Percentiles rank a stretch among this genome's conserved stretches.
Conservation (phyloP, 352 stramenopile genomes). For the Paralagenidium karlingii region DNA sequence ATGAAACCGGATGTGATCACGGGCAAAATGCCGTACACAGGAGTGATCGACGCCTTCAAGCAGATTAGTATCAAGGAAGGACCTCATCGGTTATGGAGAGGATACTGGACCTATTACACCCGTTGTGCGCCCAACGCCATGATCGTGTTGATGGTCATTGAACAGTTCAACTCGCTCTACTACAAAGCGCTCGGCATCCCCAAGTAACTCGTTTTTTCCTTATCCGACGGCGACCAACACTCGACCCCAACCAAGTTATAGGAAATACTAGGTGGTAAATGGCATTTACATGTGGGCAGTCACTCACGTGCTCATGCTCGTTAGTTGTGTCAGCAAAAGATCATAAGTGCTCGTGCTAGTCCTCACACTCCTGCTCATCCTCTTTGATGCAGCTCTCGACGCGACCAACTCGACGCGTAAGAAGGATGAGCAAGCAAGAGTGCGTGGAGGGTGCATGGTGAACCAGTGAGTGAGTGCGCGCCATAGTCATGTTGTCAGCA, state of each 20-base stretch:
- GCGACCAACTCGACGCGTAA: too few species aligned
- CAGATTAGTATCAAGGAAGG: conserved; percentile 95
- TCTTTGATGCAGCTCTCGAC: too few species aligned
- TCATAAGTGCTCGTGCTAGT: too few species aligned
- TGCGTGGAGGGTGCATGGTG: too few species aligned
- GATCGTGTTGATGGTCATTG: conserved; percentile 98
- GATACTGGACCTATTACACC: conserved; percentile 98
- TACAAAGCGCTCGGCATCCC: conserved; percentile 35
- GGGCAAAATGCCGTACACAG: conserved; percentile 90
- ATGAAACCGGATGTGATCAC: conserved; percentile 88
- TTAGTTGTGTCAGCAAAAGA: too few species aligned
- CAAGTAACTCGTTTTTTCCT: neutral
- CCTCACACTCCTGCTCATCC: too few species aligned
- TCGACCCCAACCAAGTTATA: neutral
- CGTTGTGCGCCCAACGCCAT: conserved; percentile 98
- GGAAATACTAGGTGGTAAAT: neutral
- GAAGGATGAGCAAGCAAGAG: too few species aligned
- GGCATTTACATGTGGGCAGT: neutral
- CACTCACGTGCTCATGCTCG: too few species aligned
- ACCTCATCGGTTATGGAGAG: conserved; percentile 91
- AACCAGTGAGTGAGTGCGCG: too few species aligned
- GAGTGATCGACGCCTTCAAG: conserved; percentile 90
- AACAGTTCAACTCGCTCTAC: conserved; percentile 89
- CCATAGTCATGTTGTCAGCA: too few species aligned
- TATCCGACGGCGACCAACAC: neutral